Base-by-base conservation (phyloP, 1,284 basidiomycete species). In the Sporisorium sorghi region DNA sequence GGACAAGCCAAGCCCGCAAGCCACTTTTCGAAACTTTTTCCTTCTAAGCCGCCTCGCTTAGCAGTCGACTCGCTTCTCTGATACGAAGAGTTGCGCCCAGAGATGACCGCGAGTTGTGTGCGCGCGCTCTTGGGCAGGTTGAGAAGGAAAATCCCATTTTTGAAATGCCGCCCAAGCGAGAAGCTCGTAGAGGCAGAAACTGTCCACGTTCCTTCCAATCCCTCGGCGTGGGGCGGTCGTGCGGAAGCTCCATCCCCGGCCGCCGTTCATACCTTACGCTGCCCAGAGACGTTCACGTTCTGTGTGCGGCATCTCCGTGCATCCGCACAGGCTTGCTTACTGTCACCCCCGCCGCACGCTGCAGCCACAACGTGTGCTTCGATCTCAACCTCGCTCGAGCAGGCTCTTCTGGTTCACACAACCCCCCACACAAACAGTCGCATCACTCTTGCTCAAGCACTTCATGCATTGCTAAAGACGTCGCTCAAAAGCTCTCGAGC, bases 401-500 rank as follows among this genome's bases (percentile, higher is more conserved):
- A 11, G 11, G 30, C 11, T 6, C 30, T 11, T 32, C n/a, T n/a
- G n/a, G n/a, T n/a, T 33, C 10, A 9, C 35, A 37, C 17, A 17
- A n/a, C 35, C 35, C 35, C 35, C 35, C 12, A 14, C 21, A 43
- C 21, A 43, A 21, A 42, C 40, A 42, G 9, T 24, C 23, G 42
- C 23, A 43, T 24, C 14, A 5, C 24, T 44, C 12, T 15, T 26
- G 14, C 2, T 37, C 15, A 19, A 8, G 12, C 28, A 33, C 10
- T 2, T 33, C 9, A 47, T 48, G 47, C 32, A 49, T 49, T 49
- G 32, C 47, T n/a, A 21, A 12, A 28, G 11, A 1, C 17, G 8
- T 21, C 4, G 3, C 75, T 56, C 77, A 85, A 46, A 83, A 85
- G 63, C 77, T 78, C 28, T 74, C 85, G 21, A 93, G 83, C 50